Base-by-base conservation (phyloP, 495 filamentous ascomycete genomes). In the Podospora pseudopauciseta region DNA sequence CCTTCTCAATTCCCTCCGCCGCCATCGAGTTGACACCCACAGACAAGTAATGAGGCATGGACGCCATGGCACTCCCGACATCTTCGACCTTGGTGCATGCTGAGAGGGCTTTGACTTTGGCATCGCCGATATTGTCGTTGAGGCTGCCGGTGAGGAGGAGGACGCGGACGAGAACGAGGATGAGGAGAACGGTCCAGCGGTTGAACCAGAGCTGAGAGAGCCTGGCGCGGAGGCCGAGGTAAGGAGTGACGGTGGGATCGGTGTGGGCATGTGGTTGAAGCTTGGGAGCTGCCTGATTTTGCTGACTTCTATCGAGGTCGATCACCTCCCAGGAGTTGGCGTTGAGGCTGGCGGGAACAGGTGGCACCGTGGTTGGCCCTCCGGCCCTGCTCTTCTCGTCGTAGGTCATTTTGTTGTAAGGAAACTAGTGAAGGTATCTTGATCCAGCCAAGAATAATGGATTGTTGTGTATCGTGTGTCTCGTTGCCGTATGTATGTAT, bases 181-280 rank as follows among this genome's bases (percentile, higher is more conserved):
- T 75, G 11, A 99, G 82, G 58, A 99, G 85, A 66, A 99, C 83
- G 55, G 95, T 97, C 96, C 96, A 99, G 79, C 90, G 85, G 83
- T 98, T 98, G 83, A 98, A 90, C 93, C 93, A 97, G 74, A 92
- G 82, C 83, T 99, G 95, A 32, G 95, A 99, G 56, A 98, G 84
- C 68, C 93, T 88, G 67, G 95, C 91, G 70, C 89, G 88, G 71
- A 96, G 85, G 65, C 94, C 95, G 39, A 99, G 90, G 75, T 98
- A 98, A 32, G 95, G 96, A 61, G 93, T 99, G 73, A 96, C 86
- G 68, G 61, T 63, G 6, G 74, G 73, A 2, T 74, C 71, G 16
- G 77, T 78, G 59, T 77, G 69, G 28, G 72, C 64, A 61, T 76
- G 69, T 0, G 55, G 66, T 34, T 26, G 67, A 32, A 73, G 73